Base-by-base conservation (phyloP, 2,329 filamentous ascomycete species). In the Botrytis elliptica region DNA sequence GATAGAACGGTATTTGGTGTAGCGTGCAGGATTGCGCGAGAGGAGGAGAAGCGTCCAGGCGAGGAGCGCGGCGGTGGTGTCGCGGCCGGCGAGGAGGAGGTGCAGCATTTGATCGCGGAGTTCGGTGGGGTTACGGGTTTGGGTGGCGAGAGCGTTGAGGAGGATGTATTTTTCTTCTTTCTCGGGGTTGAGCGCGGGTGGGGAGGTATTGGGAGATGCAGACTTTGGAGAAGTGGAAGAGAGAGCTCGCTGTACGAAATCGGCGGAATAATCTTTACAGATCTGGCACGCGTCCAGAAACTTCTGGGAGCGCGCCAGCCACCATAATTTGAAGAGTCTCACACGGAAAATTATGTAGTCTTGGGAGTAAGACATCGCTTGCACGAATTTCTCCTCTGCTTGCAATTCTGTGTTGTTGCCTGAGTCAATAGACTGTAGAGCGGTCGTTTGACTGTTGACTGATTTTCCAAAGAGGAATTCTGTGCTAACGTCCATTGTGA, bases 381-480 rank as follows among this genome's bases (percentile, higher is more conserved):
- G 77, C 0, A 81, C 79, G 74, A 85, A 85, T 33, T 82, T 80
- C 79, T 82, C 71, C 44, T 78, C 74, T 14, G 73, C 52, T 33
- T 75, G 75, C 0, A 63, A 25, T 36, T 78, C 75, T 8, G 73
- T 72, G 4, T 59, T 74, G 40, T 76, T 77, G 1, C 74, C 76
- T 0, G 76, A 76, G 49, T 78, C 57, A 52, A 76, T 66, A 8
- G 77, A 79, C 44, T 80, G 75, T 1, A 81, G 76, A 29, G 84
- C 84, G 40, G 86, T 78, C 40, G 84, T 85, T 71, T 85, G 83
- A 46, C 63, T 78, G 44, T 81, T 76, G 18, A 80, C 76, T 36
- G 83, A 85, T 75, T 86, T 82, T 25, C 88, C 88, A 71, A 90
- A 88, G 4, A 90, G 81, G 73, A 90, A 86, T 59, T 86, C 86